Evolutionary conservation across 768 basidiomycete genomes (phyloP), one percentile per base, ranked within the genome.

Genomic region (Mrakia blollopis): DNA sequence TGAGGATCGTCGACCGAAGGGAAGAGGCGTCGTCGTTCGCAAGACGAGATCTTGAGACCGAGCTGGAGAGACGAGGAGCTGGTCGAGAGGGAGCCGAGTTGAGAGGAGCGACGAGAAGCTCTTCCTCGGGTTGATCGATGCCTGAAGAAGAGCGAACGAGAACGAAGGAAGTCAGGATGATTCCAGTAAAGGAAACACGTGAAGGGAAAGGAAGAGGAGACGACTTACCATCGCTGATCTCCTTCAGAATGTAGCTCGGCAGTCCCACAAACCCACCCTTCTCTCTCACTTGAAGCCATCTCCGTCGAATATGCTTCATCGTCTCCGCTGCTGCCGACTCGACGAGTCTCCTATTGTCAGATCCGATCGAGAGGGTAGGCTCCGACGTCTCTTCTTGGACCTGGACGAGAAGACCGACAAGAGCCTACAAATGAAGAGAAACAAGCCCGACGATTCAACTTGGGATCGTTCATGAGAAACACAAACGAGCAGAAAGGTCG

Each of bases 231-330:
- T 91, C 88, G 60, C 89, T 88, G 57, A 98, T 93, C 81, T 98
- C 96, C 82, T 93, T 91, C 73, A 95, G 82, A 0, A 91, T 89
- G 93, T 93, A 97, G 6, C 87, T 87, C 69, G 96, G 93, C n/a
- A 98, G 86, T 6, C 84, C 81, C 71, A 91, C 90, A 80, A 98
- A 96, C 0, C 92, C 92, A n/a, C 89, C 88, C 71, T 89, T 89
- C 69, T 90, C 88, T 18, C 90, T 87, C 39, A 94, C 88, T 18
- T 85, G 87, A 63, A 90, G 81, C 93, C 93, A 97, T 6, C 91
- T 88, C 77, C 89, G 89, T 11, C 88, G 88, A 75, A 98, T 87
- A 88, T 92, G 94, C 61, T 85, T 85, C 0, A 92, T 81, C 41
- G 94, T 83, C 57, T 90, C 90, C 76, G 89, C 81, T 37, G 81